phyloP scores from a whole-genome alignment of 1,284 basidiomycete species.

The Ustilago lituana region DNA sequence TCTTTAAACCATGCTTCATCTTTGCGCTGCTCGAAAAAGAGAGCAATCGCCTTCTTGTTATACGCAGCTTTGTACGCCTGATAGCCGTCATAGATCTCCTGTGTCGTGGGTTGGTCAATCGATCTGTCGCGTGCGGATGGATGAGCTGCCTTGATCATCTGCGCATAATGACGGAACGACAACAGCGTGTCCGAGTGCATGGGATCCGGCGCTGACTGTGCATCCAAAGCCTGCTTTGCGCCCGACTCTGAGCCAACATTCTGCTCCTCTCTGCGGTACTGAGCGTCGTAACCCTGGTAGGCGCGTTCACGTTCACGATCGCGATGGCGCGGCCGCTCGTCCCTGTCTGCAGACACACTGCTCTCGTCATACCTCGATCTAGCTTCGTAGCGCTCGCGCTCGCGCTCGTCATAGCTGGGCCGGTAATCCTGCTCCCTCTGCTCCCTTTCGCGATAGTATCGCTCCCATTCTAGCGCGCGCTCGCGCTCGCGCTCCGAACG shows the following conservation, averaged over 20 bases:
- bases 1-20: constrained; percentile 61
- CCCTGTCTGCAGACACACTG: constrained; percentile 11
- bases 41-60: constrained; percentile 45
- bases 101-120: constrained; percentile 42
- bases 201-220: constrained; percentile 29
- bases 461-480: constrained; percentile 41
- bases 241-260: constrained; percentile 5
- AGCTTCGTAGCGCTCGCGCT: constrained; percentile 41
- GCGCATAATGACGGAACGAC: constrained; percentile 50
- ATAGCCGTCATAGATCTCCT: constrained; percentile 59
- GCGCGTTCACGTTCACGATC: constrained; percentile 16
- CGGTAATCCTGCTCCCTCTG: constrained; percentile 29
- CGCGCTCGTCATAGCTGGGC: constrained; percentile 28
- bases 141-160: constrained; percentile 48
- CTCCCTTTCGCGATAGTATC: constrained; percentile 46
- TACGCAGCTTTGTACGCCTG: constrained; percentile 55
- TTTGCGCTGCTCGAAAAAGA: constrained; percentile 56
- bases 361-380: constrained; percentile 40
- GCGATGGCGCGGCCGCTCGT: constrained; percentile 22
- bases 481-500: constrained; percentile 29
- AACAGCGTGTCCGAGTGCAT: constrained; percentile 50
- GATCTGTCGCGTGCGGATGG: constrained; percentile 44
- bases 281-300: constrained; percentile 23
- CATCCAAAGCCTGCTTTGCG: constrained; percentile 9
- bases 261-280: constrained; percentile 27